Evolutionary conservation across 257 asterid genomes (phyloP).

Genomic region (Fraxinus quadrangulata): DNA sequence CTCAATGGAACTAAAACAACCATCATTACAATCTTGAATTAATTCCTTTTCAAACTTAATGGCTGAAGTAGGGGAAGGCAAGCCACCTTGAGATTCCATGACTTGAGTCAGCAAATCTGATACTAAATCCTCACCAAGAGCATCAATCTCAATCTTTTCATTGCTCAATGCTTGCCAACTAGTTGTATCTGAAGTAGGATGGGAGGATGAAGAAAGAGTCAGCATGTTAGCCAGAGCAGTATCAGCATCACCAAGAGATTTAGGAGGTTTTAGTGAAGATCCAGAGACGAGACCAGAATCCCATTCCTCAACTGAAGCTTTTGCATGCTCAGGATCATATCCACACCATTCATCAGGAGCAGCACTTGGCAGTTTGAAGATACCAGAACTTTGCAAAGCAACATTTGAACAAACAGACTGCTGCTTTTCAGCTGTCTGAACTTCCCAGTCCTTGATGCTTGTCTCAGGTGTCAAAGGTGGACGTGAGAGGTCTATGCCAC

Average conservation of each 20-base stretch:
- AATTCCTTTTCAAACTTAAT: constrained; percentile 39
- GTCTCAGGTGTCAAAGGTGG: constrained; percentile 36
- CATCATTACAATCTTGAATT: constrained; percentile 43
- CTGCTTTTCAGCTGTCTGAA: constrained; percentile 35
- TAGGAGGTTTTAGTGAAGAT: constrained; percentile 39
- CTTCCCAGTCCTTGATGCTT: constrained; percentile 29
- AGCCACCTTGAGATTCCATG: constrained; percentile 49
- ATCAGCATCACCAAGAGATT: constrained; percentile 32
- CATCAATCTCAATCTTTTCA: constrained; percentile 50
- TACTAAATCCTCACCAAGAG: constrained; percentile 55
- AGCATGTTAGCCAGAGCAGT: constrained; percentile 28
- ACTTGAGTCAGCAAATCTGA: constrained; percentile 57
- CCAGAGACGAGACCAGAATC: constrained; percentile 38
- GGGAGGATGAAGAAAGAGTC: constrained; percentile 33
- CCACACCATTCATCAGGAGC: constrained; percentile 36
- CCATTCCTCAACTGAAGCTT: constrained; percentile 41
- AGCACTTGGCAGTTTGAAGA: constrained; percentile 28
- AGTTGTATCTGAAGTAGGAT: constrained; percentile 34
- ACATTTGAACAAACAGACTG: constrained; percentile 29
- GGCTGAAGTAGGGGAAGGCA: constrained; percentile 54
- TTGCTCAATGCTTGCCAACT: constrained; percentile 33
- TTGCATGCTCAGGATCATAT: constrained; percentile 31
- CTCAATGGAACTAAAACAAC: constrained; percentile 49
- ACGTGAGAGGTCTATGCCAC: constrained; percentile 25
- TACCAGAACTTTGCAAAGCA: constrained; percentile 26